Conservation (phyloP, 441 rosid species). For the Aleurites moluccanus region DNA sequence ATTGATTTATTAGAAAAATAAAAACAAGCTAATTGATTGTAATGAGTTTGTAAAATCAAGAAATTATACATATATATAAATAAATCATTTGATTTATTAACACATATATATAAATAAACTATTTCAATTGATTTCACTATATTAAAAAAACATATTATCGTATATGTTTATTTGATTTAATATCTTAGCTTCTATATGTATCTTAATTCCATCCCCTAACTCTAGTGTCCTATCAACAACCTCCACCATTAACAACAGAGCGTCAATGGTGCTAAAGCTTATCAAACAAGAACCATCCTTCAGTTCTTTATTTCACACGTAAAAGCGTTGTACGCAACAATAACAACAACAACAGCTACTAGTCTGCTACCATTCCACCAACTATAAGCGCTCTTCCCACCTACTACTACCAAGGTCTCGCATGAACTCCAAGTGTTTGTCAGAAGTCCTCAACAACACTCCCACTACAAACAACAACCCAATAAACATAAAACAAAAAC, state of each 20-base stretch:
- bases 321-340: not conserved
- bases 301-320: not conserved
- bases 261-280: not conserved
- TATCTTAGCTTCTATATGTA: too few relatives aligned
- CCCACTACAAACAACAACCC: not conserved
- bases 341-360: not conserved
- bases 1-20: too few relatives aligned
- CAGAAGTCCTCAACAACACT: conserved; percentile 9
- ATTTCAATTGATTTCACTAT: too few relatives aligned
- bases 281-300: not conserved
- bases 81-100: too few relatives aligned
- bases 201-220: not conserved
- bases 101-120: too few relatives aligned
- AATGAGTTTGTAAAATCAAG: too few relatives aligned
- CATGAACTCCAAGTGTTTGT: not conserved
- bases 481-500: not conserved
- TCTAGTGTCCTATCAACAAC: too few relatives aligned
- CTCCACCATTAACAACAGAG: not conserved
- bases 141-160: too few relatives aligned
- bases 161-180: too few relatives aligned
- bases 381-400: not conserved
- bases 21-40: too few relatives aligned
- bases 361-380: not conserved
- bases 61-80: too few relatives aligned
- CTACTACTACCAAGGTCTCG: not conserved